phyloP scores from a whole-genome alignment of 2,329 filamentous ascomycete genomes.

The Septoria linicola region DNA sequence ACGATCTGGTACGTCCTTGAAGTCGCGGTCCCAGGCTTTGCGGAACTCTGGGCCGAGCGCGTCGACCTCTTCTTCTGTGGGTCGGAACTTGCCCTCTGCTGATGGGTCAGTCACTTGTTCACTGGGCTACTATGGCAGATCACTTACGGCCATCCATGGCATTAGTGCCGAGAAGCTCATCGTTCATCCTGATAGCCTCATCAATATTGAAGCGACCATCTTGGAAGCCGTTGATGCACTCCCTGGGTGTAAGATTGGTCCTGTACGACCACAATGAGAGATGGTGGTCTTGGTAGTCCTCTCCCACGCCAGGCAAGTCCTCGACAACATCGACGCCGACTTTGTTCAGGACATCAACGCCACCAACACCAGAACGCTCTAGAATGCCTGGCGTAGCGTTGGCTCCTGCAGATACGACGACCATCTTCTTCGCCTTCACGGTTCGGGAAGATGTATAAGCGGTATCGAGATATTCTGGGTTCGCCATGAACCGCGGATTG shows the following conservation, averaged over 20 bases:
- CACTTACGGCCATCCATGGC: slow-evolving; percentile 50
- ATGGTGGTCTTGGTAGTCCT: slow-evolving; percentile 42
- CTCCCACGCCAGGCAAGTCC: slow-evolving; percentile 37
- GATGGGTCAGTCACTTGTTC: neutral
- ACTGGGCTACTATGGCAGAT: neutral
- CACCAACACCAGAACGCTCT: slow-evolving; percentile 62
- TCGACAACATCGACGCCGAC: slow-evolving; percentile 28
- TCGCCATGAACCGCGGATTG: slow-evolving; percentile 44
- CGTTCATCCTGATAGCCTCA: slow-evolving; percentile 48
- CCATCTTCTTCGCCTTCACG: slow-evolving; percentile 55
- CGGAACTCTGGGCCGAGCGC: slow-evolving; percentile 55
- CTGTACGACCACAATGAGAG: slow-evolving; percentile 56
- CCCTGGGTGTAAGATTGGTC: slow-evolving; percentile 45
- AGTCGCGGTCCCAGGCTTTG: slow-evolving; percentile 57
- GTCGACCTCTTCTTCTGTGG: slow-evolving; percentile 53
- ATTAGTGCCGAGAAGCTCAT: slow-evolving; percentile 59
- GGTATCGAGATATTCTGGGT: slow-evolving; percentile 33
- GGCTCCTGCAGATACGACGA: slow-evolving; percentile 60
- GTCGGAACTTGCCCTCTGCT: slow-evolving; percentile 54
- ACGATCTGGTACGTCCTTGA: slow-evolving; percentile 47
- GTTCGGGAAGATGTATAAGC: slow-evolving; percentile 42
- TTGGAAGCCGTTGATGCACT: slow-evolving; percentile 57
- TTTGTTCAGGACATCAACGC: slow-evolving; percentile 47
- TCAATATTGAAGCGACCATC: slow-evolving; percentile 50
- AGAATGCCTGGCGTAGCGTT: slow-evolving; percentile 58